Evolutionary conservation across 2,329 filamentous ascomycete species (phyloP).

Genomic region (Blumeria graminis): DNA sequence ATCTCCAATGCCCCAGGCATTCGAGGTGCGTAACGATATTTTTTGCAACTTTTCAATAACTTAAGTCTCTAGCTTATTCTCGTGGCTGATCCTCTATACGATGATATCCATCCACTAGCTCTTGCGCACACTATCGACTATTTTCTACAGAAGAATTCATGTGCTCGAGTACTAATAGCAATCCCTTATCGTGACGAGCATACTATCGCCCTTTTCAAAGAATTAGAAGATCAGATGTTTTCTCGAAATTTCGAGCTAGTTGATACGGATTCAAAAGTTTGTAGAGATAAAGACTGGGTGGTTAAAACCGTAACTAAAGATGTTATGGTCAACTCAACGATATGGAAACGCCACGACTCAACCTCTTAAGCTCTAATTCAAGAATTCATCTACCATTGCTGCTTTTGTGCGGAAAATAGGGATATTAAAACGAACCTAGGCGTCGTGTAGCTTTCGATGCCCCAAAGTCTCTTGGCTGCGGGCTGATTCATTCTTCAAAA

Average conservation of each 20-base stretch:
- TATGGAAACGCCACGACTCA: background rate
- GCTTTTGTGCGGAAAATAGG: background rate
- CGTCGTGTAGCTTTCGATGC: background rate
- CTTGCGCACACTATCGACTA: constrained; percentile 44
- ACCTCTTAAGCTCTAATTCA: background rate
- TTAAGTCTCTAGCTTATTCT: constrained; percentile 36
- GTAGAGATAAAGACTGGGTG: constrained; percentile 1
- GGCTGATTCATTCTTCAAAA: background rate
- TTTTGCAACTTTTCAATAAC: background rate
- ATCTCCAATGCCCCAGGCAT: background rate
- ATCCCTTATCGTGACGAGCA: constrained; percentile 46
- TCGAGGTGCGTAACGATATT: background rate
- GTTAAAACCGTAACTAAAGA: background rate
- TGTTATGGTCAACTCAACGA: background rate
- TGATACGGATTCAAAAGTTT: background rate
- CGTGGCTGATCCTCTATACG: constrained; percentile 71
- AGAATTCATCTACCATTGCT: background rate
- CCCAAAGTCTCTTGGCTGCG: background rate
- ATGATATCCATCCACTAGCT: constrained; percentile 53
- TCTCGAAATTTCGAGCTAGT: background rate
- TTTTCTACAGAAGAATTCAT: constrained; percentile 32
- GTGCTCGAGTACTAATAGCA: constrained; percentile 49
- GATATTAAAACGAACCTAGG: background rate
- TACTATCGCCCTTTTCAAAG: background rate
- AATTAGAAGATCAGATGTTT: background rate